These are phyloP conservation scores for Ensete ventricosum DNA, from an alignment of 176 grass and related monocot species.

Conservation along the genomic window DNA sequence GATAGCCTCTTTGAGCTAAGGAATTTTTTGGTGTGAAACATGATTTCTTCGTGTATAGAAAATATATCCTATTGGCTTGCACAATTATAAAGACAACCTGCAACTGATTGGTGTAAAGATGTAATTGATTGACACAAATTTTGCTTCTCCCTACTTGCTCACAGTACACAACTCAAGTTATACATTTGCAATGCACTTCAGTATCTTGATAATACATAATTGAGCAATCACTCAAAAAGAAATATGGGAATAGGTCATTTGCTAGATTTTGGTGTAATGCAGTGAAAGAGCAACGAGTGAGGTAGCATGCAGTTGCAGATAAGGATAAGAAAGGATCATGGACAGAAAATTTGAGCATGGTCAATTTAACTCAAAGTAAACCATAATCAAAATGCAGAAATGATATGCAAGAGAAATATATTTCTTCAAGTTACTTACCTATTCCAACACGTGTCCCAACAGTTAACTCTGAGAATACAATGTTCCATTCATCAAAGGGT, in stretches of 20 bases:
- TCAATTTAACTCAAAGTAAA: not conserved
- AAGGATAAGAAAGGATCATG: conserved; percentile 5
- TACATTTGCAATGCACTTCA: not conserved
- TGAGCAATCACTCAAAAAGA: too few species aligned
- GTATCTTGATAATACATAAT: not conserved
- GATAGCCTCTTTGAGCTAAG: too few species aligned
- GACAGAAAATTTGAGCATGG: conserved; percentile 4
- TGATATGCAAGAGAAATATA: not conserved
- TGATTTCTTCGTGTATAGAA: too few species aligned
- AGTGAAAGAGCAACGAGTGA: not conserved
- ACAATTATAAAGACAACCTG: too few species aligned
- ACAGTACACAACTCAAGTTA: not conserved
- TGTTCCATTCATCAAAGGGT: conserved; percentile 88
- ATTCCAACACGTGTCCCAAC: conserved; percentile 94
- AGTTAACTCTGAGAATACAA: conserved; percentile 87
- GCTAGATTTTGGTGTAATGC: not conserved
- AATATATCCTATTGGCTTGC: too few species aligned
- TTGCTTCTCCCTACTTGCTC: too few species aligned
- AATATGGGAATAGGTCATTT: not conserved
- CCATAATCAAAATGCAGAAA: conserved; percentile 5
- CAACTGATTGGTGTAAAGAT: too few species aligned
- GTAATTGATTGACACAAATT: too few species aligned
- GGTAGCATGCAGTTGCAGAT: not conserved
- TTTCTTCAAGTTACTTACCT: conserved; percentile 45
- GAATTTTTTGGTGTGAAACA: too few species aligned